phyloP scores from a whole-genome alignment of 164 flowering plant genomes.

The Berberis vulgaris region DNA sequence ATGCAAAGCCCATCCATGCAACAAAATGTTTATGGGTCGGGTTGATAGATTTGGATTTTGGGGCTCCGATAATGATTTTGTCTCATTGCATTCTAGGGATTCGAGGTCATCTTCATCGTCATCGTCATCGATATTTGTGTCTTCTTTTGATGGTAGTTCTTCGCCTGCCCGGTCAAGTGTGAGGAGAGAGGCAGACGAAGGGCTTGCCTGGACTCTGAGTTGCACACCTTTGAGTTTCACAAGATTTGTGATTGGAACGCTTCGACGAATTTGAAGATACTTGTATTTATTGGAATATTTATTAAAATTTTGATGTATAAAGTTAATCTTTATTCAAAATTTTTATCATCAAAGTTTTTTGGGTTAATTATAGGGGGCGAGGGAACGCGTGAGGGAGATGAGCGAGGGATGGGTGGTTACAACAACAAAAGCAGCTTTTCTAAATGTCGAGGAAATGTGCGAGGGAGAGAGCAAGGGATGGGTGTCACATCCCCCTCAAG shows the following conservation, averaged over 20 bases:
- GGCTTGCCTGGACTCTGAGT: not conserved
- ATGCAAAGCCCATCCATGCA: constrained; percentile 21
- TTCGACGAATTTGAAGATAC: not conserved
- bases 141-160: not conserved
- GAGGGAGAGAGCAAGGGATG: too few species aligned
- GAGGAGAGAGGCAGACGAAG: not conserved
- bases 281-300: too few species aligned
- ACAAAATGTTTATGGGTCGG: constrained; percentile 3
- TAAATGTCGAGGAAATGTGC: too few species aligned
- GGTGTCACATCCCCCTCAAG: too few species aligned
- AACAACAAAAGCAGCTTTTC: too few species aligned
- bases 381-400: too few species aligned
- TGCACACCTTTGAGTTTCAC: not conserved
- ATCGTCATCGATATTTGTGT: not conserved
- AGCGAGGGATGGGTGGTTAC: too few species aligned
- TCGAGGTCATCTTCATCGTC: not conserved
- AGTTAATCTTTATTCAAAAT: too few species aligned
- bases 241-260: not conserved
- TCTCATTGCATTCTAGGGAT: not conserved
- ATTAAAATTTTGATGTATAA: too few species aligned
- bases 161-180: not conserved
- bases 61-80: not conserved
- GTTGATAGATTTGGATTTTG: not conserved
- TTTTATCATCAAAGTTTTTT: too few species aligned
- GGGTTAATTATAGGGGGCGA: too few species aligned